These are phyloP conservation scores for Ambrosiella xylebori DNA, from an alignment of 2,329 filamentous ascomycete genomes.

Conservation along the genomic window DNA sequence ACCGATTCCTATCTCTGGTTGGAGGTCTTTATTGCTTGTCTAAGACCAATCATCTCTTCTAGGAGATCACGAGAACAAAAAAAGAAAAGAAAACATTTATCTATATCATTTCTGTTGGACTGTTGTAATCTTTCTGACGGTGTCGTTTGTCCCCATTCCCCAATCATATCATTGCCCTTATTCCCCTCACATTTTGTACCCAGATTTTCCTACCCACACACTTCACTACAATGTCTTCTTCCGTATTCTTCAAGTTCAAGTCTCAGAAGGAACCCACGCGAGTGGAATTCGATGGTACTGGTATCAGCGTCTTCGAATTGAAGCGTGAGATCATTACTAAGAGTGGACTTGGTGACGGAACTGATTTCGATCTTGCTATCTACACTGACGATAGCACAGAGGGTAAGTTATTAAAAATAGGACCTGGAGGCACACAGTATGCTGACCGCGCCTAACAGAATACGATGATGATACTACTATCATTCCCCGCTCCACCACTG, in stretches of 20 bases:
- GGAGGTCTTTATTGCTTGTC: not conserved
- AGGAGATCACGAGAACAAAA: constrained; percentile 5
- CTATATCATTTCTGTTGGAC: constrained; percentile 8
- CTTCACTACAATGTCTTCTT: constrained; percentile 60
- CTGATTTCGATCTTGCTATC: constrained; percentile 89
- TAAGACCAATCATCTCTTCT: not conserved
- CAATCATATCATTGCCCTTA: not conserved
- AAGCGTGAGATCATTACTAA: constrained; percentile 97
- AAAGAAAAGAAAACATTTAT: constrained; percentile 7
- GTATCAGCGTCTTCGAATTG: constrained; percentile 94
- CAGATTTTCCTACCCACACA: not conserved
- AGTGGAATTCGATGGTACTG: constrained; percentile 92
- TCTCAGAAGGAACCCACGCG: constrained; percentile 89
- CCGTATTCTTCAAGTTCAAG: constrained; percentile 99
- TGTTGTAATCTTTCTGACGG: constrained; percentile 2
- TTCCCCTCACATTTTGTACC: not conserved
- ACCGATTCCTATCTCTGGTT: not conserved
- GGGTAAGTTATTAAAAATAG: constrained; percentile 38
- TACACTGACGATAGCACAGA: constrained; percentile 84
- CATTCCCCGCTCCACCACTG: constrained; percentile 84
- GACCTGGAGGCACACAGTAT: not conserved
- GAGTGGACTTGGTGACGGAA: constrained; percentile 84
- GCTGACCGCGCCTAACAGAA: constrained; percentile 36
- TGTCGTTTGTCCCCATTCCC: constrained; percentile 6
- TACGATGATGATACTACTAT: constrained; percentile 98